A percentile compares a stretch with the other conserved stretches of the same genome.
phyloP scores from a whole-genome alignment of 1,139 yeast species.

The Taphrina pruni region DNA sequence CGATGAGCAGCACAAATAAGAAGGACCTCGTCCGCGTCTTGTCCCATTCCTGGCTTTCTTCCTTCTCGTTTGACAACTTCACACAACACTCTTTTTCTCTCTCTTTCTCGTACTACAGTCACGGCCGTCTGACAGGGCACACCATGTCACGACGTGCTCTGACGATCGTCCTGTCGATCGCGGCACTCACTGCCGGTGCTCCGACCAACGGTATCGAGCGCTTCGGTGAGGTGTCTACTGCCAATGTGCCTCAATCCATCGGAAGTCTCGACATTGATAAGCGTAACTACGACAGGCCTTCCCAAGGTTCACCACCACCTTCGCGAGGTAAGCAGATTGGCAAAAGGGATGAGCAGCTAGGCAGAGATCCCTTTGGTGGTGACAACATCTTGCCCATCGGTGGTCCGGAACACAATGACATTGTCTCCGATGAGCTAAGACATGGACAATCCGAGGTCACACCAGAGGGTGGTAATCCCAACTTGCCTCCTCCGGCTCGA shows the following conservation, averaged over 20 bases:
- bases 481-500: no score
- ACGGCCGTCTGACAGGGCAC: not conserved
- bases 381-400: not conserved
- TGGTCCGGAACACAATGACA: not conserved
- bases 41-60: no score
- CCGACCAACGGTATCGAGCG: not conserved
- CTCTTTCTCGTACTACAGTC: not conserved
- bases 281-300: no score
- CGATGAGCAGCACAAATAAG: no score
- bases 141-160: slow-evolving; percentile 10
- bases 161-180: slow-evolving; percentile 10
- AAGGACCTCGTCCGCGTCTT: no score
- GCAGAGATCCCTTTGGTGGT: slow-evolving; percentile 3
- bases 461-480: no score
- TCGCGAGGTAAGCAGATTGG: not conserved
- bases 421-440: not conserved
- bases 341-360: not conserved
- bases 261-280: no score
- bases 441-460: no score
- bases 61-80: no score
- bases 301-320: not conserved
- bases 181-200: slow-evolving; percentile 10
- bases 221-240: not conserved
- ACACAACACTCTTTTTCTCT: not conserved
- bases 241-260: not conserved